These are phyloP conservation scores for Prillingera fragicola DNA, from an alignment of 1,284 basidiomycete species.

Conservation along the genomic window DNA sequence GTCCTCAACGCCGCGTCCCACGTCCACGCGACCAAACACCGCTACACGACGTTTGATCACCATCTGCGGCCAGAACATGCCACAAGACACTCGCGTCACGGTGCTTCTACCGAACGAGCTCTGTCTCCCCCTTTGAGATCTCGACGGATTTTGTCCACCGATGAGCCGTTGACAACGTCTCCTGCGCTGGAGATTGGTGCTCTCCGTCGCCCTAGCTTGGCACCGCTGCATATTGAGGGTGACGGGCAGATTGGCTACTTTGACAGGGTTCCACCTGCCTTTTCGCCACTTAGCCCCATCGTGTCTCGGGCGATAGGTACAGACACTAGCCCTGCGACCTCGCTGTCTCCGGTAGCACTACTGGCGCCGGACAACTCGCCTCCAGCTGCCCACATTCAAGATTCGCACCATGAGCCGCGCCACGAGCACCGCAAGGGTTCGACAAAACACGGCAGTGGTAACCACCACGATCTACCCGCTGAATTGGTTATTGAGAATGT, in stretches of 20 bases:
- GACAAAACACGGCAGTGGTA: constrained; percentile 18
- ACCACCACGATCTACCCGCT: constrained; percentile 27
- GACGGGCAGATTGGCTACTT: not conserved
- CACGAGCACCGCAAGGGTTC: not conserved
- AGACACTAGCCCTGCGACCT: no score
- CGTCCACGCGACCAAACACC: constrained; percentile 14
- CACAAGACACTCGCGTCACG: no score
- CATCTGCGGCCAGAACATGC: constrained; percentile 23
- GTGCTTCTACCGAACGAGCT: no score
- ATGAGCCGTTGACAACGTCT: not conserved
- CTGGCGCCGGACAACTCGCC: no score
- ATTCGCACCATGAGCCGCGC: constrained; percentile 5
- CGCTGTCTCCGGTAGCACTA: no score
- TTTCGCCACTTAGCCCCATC: not conserved
- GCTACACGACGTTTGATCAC: constrained; percentile 29
- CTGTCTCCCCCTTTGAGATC: no score
- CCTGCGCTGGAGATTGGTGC: no score
- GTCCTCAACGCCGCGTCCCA: constrained; percentile 9
- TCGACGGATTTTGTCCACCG: no score
- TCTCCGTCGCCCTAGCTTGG: no score
- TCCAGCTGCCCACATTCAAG: constrained; percentile 5
- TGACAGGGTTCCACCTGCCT: not conserved
- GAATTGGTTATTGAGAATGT: constrained; percentile 41
- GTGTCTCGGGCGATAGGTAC: no score
- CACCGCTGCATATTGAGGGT: no score